Evolutionary conservation across 2,329 filamentous ascomycete genomes (phyloP).

Genomic region (Fusarium piperis): DNA sequence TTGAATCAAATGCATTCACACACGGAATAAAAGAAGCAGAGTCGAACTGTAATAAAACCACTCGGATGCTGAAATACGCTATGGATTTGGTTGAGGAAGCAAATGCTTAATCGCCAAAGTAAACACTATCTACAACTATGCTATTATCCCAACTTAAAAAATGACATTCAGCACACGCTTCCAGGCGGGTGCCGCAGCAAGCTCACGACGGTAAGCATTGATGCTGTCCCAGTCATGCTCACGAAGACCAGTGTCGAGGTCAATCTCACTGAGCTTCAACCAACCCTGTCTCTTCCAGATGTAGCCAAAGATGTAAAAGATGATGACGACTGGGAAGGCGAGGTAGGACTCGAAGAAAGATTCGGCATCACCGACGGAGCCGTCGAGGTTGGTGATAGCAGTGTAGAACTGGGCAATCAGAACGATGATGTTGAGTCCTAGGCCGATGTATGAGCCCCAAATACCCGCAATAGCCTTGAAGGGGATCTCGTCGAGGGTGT

Average conservation of each 20-base stretch:
- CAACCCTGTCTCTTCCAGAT: slow-evolving; percentile 71
- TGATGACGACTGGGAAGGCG: slow-evolving; percentile 62
- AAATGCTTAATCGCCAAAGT: not conserved
- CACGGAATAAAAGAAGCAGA: not conserved
- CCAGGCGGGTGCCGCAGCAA: slow-evolving; percentile 60
- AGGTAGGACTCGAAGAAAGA: slow-evolving; percentile 66
- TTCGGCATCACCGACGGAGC: slow-evolving; percentile 41
- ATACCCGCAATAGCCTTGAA: slow-evolving; percentile 71
- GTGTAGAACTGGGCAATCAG: slow-evolving; percentile 65
- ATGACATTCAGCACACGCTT: slow-evolving; percentile 44
- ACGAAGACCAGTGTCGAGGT: slow-evolving; percentile 72
- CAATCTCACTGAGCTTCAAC: slow-evolving; percentile 68
- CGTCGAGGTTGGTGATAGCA: slow-evolving; percentile 53
- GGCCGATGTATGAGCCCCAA: slow-evolving; percentile 71
- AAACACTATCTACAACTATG: not conserved
- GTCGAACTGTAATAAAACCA: not conserved
- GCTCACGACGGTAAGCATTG: slow-evolving; percentile 56
- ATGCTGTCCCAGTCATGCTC: slow-evolving; percentile 70
- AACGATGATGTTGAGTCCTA: slow-evolving; percentile 66
- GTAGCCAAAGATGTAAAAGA: slow-evolving; percentile 66
- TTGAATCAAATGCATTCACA: not conserved
- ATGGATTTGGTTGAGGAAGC: not conserved
- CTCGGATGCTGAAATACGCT: not conserved
- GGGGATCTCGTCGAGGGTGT: slow-evolving; percentile 72
- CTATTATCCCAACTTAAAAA: slow-evolving; percentile 38